Percentiles rank a stretch among this genome's conserved stretches.
These are phyloP conservation scores for Diaporthe sp. DNA, from an alignment of 2,329 filamentous ascomycete species.

Conservation along the genomic window DNA sequence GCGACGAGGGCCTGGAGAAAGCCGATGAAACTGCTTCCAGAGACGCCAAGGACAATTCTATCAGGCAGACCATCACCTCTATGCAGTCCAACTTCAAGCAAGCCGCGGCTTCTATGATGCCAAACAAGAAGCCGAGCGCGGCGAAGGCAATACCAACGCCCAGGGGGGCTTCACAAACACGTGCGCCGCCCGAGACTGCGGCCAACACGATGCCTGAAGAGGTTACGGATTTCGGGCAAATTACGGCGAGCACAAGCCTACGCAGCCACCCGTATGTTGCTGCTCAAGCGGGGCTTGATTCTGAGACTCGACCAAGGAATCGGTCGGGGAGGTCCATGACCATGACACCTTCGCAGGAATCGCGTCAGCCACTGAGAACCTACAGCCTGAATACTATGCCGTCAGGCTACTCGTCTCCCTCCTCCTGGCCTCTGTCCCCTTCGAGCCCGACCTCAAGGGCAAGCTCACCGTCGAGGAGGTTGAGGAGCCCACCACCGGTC, in stretches of 20 bases:
- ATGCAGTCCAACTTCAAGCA: slow-evolving; percentile 41
- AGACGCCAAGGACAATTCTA: slow-evolving; percentile 35
- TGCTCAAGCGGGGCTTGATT: slow-evolving; percentile 36
- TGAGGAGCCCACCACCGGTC: slow-evolving; percentile 52
- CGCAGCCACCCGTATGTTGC: slow-evolving; percentile 43
- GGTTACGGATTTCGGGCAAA: slow-evolving; percentile 39
- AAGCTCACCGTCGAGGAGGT: slow-evolving; percentile 40
- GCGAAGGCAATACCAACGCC: slow-evolving; percentile 45
- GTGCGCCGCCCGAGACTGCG: slow-evolving; percentile 1
- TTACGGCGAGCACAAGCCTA: slow-evolving; percentile 38
- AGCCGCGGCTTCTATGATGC: slow-evolving; percentile 43
- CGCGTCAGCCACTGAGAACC: slow-evolving; percentile 37
- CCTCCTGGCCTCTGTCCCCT: slow-evolving; percentile 37
- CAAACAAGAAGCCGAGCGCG: slow-evolving; percentile 43
- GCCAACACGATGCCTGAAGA: slow-evolving; percentile 36
- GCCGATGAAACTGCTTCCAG: slow-evolving; percentile 1
- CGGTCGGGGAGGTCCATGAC: slow-evolving; percentile 43
- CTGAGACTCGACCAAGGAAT: slow-evolving; percentile 31
- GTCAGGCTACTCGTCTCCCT: slow-evolving; percentile 15
- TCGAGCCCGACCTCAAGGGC: slow-evolving; percentile 44
- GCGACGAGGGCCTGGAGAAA: slow-evolving; percentile 19
- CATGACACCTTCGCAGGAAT: slow-evolving; percentile 44
- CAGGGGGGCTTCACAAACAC: slow-evolving; percentile 28
- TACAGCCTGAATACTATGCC: slow-evolving; percentile 31
- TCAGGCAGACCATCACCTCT: slow-evolving; percentile 41